These are phyloP conservation scores for Cucumis cinereus DNA, from an alignment of 306 rosid genomes.

Conservation along the genomic window DNA sequence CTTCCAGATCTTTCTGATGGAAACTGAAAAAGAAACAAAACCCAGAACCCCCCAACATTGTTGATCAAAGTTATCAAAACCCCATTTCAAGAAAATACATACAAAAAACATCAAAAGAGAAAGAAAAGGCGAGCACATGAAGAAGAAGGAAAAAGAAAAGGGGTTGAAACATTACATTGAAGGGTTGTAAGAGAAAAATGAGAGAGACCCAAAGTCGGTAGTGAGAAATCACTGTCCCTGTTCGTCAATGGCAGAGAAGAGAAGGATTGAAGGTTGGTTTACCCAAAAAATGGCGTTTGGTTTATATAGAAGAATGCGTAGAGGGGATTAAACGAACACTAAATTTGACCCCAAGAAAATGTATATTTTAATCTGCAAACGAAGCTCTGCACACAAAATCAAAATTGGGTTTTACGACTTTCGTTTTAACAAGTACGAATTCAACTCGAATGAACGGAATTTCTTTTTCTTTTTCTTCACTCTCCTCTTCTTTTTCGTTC, in stretches of 20 bases:
- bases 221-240: not conserved
- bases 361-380: not conserved
- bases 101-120: not conserved
- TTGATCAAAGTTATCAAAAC: not conserved
- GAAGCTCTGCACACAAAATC: not conserved
- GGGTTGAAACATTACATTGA: not conserved
- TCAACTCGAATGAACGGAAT: not conserved
- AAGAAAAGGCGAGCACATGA: not conserved
- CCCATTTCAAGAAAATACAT: not conserved
- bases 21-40: not conserved
- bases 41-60: not conserved
- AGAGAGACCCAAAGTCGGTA: not conserved
- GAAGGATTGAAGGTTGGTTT: not conserved
- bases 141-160: not conserved
- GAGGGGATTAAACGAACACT: not conserved
- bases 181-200: not conserved
- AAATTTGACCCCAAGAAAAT: not conserved
- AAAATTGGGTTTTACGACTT: slow-evolving; percentile 1
- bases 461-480: not conserved
- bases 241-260: not conserved
- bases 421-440: not conserved
- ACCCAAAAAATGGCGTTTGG: not conserved
- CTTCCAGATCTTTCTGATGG: not conserved
- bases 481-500: not conserved
- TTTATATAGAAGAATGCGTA: not conserved